Evolutionary conservation across 2,329 filamentous ascomycete species (phyloP).

Genomic region (Xylaria hypoxylon): DNA sequence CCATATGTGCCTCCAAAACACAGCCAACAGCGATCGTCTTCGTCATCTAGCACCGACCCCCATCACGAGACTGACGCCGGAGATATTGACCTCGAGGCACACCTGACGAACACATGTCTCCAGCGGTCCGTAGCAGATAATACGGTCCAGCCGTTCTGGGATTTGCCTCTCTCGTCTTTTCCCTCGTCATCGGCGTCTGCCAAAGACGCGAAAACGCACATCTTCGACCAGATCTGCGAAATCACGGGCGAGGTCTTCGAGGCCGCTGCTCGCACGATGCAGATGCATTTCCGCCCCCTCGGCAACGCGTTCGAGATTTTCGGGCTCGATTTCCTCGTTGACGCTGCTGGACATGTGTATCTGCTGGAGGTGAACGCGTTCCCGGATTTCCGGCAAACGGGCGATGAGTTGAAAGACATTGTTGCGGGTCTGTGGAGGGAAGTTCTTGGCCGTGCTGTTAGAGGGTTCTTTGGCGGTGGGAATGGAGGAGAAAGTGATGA

Average conservation of each 20-base stretch:
- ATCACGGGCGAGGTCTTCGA: conserved; percentile 85
- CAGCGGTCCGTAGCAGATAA: conserved; percentile 73
- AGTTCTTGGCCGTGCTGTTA: conserved; percentile 75
- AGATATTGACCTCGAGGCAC: conserved; percentile 71
- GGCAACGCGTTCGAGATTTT: conserved; percentile 92
- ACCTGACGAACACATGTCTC: conserved; percentile 95
- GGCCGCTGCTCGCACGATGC: conserved; percentile 84
- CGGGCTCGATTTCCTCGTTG: conserved; percentile 90
- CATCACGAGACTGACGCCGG: conserved; percentile 48
- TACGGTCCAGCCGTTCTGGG: conserved; percentile 81
- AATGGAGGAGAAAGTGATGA: conserved; percentile 43
- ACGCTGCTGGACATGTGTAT: conserved; percentile 72
- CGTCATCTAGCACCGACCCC: neutral
- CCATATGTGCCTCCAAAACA: conserved; percentile 74
- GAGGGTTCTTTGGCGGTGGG: conserved; percentile 70
- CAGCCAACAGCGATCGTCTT: neutral
- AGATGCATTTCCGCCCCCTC: conserved; percentile 90
- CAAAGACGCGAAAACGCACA: conserved; percentile 62
- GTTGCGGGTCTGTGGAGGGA: conserved; percentile 82
- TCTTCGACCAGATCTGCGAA: conserved; percentile 79
- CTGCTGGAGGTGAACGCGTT: conserved; percentile 95
- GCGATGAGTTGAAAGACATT: conserved; percentile 75
- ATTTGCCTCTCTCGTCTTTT: conserved; percentile 57
- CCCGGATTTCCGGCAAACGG: conserved; percentile 95
- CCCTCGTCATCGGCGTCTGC: conserved; percentile 4